Conservation (phyloP, 2,329 filamentous ascomycete genomes). For the Cyanodermella asteris region DNA sequence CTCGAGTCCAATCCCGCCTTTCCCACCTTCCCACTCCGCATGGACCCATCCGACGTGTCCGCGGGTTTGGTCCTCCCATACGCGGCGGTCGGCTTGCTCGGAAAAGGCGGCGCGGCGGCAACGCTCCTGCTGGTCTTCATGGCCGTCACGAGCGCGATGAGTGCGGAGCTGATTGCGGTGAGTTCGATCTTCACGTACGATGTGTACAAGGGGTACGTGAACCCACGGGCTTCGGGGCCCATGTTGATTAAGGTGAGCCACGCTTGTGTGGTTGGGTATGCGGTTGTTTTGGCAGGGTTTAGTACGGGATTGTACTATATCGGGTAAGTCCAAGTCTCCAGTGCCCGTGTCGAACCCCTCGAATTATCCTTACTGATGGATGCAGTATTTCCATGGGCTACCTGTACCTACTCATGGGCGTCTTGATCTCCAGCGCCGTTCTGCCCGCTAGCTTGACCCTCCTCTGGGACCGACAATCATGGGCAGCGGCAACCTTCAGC, state of each 20-base stretch:
- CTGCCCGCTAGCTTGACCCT: constrained; percentile 63
- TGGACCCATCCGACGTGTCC: constrained; percentile 51
- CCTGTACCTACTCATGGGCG: constrained; percentile 75
- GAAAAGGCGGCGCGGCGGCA: constrained; percentile 56
- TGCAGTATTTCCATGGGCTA: constrained; percentile 72
- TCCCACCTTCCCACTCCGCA: constrained; percentile 50
- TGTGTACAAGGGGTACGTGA: constrained; percentile 70
- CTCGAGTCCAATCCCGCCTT: constrained; percentile 53
- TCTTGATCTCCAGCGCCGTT: constrained; percentile 69
- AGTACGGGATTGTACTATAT: constrained; percentile 45
- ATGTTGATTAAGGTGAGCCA: constrained; percentile 65
- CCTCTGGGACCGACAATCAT: constrained; percentile 61
- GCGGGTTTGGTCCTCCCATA: constrained; percentile 72
- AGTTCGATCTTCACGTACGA: constrained; percentile 80
- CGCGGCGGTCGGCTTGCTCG: constrained; percentile 62
- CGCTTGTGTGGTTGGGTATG: constrained; percentile 49
- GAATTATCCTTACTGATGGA: constrained; percentile 13
- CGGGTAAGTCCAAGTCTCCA: neutral
- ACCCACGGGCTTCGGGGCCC: constrained; percentile 52
- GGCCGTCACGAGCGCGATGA: constrained; percentile 70
- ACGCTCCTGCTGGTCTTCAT: constrained; percentile 71
- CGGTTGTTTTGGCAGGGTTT: constrained; percentile 55
- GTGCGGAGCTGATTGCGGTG: constrained; percentile 66
- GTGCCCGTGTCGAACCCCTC: neutral
- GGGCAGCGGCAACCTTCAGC: constrained; percentile 46